These are phyloP conservation scores for Dillenia turbinata DNA, from an alignment of 164 flowering plant species.

Conservation along the genomic window DNA sequence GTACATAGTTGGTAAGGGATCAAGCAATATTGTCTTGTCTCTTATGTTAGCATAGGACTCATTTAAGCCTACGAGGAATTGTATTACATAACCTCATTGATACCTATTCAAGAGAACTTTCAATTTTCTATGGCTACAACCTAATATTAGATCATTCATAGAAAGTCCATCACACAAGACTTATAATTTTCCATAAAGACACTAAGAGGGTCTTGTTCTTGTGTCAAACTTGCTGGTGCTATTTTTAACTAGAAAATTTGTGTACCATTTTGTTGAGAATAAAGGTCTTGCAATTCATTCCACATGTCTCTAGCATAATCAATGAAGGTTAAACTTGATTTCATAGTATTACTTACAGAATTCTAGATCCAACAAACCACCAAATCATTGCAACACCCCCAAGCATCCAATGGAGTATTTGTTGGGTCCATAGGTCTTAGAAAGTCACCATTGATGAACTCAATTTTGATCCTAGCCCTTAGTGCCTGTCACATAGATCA, in stretches of 20 bases:
- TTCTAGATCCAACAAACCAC: not conserved
- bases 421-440: not conserved
- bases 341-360: not conserved
- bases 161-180: not conserved
- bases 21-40: not conserved
- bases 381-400: not conserved
- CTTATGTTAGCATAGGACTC: not conserved
- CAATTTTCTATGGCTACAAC: not conserved
- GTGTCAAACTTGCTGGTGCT: not conserved
- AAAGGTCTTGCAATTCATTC: not conserved
- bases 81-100: not conserved
- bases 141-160: not conserved
- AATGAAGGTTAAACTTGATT: not conserved
- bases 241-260: not conserved
- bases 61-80: not conserved
- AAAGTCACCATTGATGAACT: not conserved
- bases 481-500: not conserved
- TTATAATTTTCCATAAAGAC: not conserved
- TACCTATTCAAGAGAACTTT: not conserved
- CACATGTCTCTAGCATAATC: not conserved
- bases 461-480: not conserved
- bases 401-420: not conserved
- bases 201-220: not conserved
- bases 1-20: not conserved
- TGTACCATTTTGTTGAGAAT: not conserved